A percentile compares a stretch with the other conserved stretches of the same genome.
phyloP scores from a whole-genome alignment of 2,329 filamentous ascomycete genomes.

The Scedosporium dehoogii region DNA sequence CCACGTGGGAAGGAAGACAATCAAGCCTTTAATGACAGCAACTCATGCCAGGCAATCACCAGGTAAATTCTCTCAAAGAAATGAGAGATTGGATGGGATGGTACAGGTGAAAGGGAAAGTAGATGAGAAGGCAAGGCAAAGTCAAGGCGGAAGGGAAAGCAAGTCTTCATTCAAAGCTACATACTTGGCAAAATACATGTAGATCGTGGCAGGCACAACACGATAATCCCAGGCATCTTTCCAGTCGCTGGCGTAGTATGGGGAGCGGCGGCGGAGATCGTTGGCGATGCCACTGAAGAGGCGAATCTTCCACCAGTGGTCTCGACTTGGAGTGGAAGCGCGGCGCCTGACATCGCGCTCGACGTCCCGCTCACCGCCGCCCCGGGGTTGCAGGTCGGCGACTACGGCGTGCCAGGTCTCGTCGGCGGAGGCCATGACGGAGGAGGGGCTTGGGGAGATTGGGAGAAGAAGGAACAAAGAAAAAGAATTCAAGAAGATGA shows the following conservation, averaged over 20 bases:
- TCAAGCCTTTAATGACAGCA: background rate
- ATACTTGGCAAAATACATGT: constrained; percentile 93
- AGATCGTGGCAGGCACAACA: constrained; percentile 75
- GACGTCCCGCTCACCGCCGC: background rate
- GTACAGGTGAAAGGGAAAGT: background rate
- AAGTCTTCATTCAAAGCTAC: constrained; percentile 17
- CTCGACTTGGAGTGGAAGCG: background rate
- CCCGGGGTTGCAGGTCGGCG: background rate
- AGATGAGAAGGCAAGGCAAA: constrained; percentile 3
- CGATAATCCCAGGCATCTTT: constrained; percentile 83
- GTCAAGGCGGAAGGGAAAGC: background rate
- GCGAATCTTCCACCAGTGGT: constrained; percentile 62
- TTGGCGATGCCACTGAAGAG: constrained; percentile 72
- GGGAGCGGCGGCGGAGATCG: constrained; percentile 63
- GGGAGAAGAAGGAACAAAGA: background rate
- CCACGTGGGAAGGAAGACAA: background rate
- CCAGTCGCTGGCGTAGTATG: constrained; percentile 78
- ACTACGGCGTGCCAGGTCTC: background rate
- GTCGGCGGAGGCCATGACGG: background rate
- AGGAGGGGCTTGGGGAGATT: background rate
- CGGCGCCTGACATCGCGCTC: background rate
- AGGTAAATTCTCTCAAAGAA: background rate
- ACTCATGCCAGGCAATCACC: background rate
- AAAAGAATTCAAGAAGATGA: background rate
- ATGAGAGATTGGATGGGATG: too few species aligned